Evolutionary conservation across 202 grass and related monocot genomes (phyloP), one percentile per base, ranked within the genome.

Genomic region (Brachypodium distachyon): DNA sequence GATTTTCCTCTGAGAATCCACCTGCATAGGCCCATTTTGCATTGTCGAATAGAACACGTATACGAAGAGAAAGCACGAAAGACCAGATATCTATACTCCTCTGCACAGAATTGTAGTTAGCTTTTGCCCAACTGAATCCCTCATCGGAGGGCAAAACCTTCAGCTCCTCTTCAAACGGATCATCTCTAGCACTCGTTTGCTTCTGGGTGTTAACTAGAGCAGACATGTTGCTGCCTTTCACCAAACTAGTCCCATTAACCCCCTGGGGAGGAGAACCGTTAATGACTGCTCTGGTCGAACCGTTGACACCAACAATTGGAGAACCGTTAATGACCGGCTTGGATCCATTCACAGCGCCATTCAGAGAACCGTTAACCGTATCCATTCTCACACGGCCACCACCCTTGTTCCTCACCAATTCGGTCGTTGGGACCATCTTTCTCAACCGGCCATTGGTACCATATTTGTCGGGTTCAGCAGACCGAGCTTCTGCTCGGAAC

Each of bases 111-210:
- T 88, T 92, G 66, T 97, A 97, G 49, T 74, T 92, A 38, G 93
- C 91, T 81, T 90, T 90, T 19, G 94, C 88, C 94, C 94, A 97
- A 74, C 91, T 97, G 70, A 97, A 97, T 41, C 91, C 88, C 67
- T 97, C 94, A 8, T 94, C 94, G 32, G 89, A 90, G 49, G 91
- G 89, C 82, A 97, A 80, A 84, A 97, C 59, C 73, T 78, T 90
- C 46, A 94, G 69, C 67, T 97, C 91, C 61, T 90, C 89, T 60
- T 80, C 76, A 66, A 90, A 94, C 11, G 72, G 61, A 32, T 65
- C 47, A 61, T 88, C 80, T n/a, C 70, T 78, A 18, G 32, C 40
- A 23, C 84, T 61, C 31, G 23, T 71, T 39, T 33, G 71, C 74
- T 90, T 92, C 50, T 86, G 77, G 11, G 52, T 88, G 48, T 86